These are phyloP conservation scores for Epichloe sp. DNA, from an alignment of 2,329 filamentous ascomycete species.

Conservation along the genomic window DNA sequence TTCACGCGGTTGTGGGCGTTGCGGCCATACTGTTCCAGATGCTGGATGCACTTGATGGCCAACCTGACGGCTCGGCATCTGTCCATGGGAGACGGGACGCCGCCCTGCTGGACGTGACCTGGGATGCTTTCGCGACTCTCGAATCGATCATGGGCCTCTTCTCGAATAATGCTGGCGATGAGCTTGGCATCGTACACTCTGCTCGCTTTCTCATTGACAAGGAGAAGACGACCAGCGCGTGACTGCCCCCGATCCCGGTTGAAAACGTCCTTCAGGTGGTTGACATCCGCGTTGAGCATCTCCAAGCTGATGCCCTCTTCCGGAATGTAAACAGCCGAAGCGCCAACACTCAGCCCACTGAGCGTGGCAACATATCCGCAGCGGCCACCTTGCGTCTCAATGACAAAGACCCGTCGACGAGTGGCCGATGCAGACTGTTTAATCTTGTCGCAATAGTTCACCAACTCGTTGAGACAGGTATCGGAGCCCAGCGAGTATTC, in stretches of 20 bases:
- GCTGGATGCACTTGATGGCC: slow-evolving; percentile 87
- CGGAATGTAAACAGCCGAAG: slow-evolving; percentile 86
- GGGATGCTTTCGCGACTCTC: slow-evolving; percentile 86
- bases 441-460: slow-evolving; percentile 93
- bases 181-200: slow-evolving; percentile 84
- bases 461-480: slow-evolving; percentile 89
- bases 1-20: slow-evolving; percentile 54
- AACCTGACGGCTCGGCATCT: slow-evolving; percentile 82
- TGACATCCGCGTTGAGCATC: slow-evolving; percentile 84
- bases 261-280: slow-evolving; percentile 78
- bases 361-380: slow-evolving; percentile 90
- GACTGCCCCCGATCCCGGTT: slow-evolving; percentile 73
- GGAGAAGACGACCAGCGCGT: slow-evolving; percentile 81
- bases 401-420: slow-evolving; percentile 86
- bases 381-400: slow-evolving; percentile 91
- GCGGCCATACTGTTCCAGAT: slow-evolving; percentile 66
- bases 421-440: slow-evolving; percentile 93
- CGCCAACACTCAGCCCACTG: slow-evolving; percentile 82
- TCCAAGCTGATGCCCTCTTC: slow-evolving; percentile 91
- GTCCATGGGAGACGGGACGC: slow-evolving; percentile 90
- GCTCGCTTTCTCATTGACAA: slow-evolving; percentile 93
- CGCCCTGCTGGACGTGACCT: slow-evolving; percentile 89
- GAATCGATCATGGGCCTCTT: slow-evolving; percentile 83
- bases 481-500: slow-evolving; percentile 96
- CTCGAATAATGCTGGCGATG: slow-evolving; percentile 89